Evolutionary conservation across 2,329 filamentous ascomycete species (phyloP), one percentile per base, ranked within the genome.

Genomic region (Sclerotinia sclerotiorum): DNA sequence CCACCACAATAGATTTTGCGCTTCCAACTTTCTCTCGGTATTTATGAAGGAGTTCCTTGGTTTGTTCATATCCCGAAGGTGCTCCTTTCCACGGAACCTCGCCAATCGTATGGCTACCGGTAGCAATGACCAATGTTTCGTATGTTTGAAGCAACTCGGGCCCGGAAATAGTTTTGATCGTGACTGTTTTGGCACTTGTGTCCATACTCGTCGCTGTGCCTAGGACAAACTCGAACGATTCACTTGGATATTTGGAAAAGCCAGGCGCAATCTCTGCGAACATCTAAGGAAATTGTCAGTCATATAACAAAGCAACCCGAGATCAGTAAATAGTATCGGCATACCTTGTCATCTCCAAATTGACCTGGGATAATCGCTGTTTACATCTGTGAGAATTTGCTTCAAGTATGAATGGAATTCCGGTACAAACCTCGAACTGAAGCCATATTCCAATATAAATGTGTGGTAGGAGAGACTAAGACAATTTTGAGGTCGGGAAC

Each of bases 71-170:
- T 27, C 75, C 77, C 75, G 87, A 87, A 76, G 82, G 35, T 2
- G 56, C 57, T 4, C 29, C 44, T 65, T 70, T 70, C 69, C 69
- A 87, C 0, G 85, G 84, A 77, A 83, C 79, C 27, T 75, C 77
- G 5, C 79, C 80, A 29, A 73, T 77, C 44, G 80, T 79, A 39
- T 78, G 78, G 3, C 82, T 77, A 10, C 86, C 86, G 2, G 86
- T 88, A 13, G 85, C 84, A 55, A 88, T 77, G 69, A 88, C 74
- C 17, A 88, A 78, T 29, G 81, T 81, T 71, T 86, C 81, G 73
- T 88, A 88, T 27, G 70, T 69, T 7, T 78, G 76, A n/a, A 73
- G 72, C 6, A 69, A 74, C 8, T 77, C 79, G 19, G 32, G 24
- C 5, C 75, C 79, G 17, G 46, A 60, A 56, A 76, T 78, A 44